phyloP scores from a whole-genome alignment of 306 rosid species.

The Lathyrus oleraceus region DNA sequence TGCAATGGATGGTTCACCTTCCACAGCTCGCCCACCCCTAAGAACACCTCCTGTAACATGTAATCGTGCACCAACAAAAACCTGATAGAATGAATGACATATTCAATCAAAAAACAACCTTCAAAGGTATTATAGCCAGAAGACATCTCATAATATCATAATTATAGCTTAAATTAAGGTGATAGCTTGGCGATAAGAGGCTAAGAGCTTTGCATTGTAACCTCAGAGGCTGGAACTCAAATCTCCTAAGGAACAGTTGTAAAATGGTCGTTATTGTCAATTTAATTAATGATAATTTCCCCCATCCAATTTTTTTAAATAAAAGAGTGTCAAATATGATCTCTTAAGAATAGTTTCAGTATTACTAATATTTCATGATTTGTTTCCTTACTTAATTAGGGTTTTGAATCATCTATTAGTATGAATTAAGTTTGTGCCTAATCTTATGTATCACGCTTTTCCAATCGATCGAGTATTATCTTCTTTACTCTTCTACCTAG shows the following conservation, averaged over 20 bases:
- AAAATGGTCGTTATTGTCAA: background rate
- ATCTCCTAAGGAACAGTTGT: background rate
- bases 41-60: constrained; percentile 98
- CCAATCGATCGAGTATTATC: background rate
- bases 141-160: constrained; percentile 13
- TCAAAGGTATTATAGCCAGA: constrained; percentile 22
- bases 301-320: background rate
- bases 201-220: background rate
- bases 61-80: constrained; percentile 96
- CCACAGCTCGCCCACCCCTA: constrained; percentile 91
- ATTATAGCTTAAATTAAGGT: constrained; percentile 18
- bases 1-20: constrained; percentile 93
- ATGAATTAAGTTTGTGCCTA: constrained; percentile 4
- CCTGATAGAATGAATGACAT: constrained; percentile 54
- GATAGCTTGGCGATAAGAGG: background rate
- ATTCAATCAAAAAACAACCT: constrained; percentile 24
- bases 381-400: constrained; percentile 8
- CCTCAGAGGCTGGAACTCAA: background rate
- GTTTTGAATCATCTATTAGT: background rate
- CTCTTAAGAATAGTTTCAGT: background rate
- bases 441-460: background rate
- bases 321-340: constrained; percentile 12
- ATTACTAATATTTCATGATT: background rate
- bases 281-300: background rate
- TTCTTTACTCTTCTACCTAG: constrained; percentile 5